These are phyloP conservation scores for barrel medic (Medicago truncatula) DNA, from an alignment of 306 rosid genomes.

Conservation along the genomic window MtrunA17r5.0-ANR NC_053043.1:45438501-45439000, in stretches of 20 bases:
- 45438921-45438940: constrained; percentile 99
- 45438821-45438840: background rate
- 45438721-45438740: constrained; percentile 82
- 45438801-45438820: constrained; percentile 19
- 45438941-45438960: constrained; percentile 96
- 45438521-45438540: constrained; percentile 54
- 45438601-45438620: constrained; percentile 17
- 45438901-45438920: constrained; percentile 96
- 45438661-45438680: constrained; percentile 57
- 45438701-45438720: constrained; percentile 96
- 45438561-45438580: constrained; percentile 58
- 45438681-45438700: constrained; percentile 83
- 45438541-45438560: constrained; percentile 70
- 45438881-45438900: constrained; percentile 55
- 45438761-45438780: constrained; percentile 96
- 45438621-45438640: background rate
- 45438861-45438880: constrained; percentile 31
- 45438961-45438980: constrained; percentile 96
- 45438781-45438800: constrained; percentile 68
- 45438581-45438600: constrained; percentile 53
- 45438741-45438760: constrained; percentile 94
- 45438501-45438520: constrained; percentile 68
- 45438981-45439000: constrained; percentile 76
- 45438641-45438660: constrained; percentile 25
- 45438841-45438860: background rate